Evolutionary conservation across 75 land plant genomes (phyloP), one percentile per base, ranked within the genome.

Genomic region (Sequoia sempervirens): DNA sequence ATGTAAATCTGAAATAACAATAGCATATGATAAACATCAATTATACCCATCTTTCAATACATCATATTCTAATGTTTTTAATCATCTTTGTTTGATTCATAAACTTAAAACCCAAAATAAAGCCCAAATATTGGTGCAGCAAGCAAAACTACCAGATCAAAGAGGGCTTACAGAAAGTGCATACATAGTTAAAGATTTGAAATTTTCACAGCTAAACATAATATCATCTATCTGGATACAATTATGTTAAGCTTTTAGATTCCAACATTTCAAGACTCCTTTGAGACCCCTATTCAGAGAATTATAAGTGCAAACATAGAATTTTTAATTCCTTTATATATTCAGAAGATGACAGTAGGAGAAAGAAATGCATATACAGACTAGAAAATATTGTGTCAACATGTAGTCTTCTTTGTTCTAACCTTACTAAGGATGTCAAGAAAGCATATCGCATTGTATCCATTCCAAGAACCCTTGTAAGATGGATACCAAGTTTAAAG

Each of bases 371-470:
- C 50, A 36, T 13, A 85, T 41, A 28, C 11, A 26, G 45, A 61
- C 64, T 15, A 47, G 53, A 20, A 40, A 79, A 80, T 79, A 34
- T 86, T 20, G 46, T 45, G 40, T 78, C 50, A 78, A 78, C 45
- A 78, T 11, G n/a, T 61, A 20, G 8, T 61, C 7, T 20, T 61
- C 30, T 37, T 10, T 8, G 20, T 78, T 45, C 80, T 78, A 78
- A 97, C 99, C 99, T 90, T 50, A 97, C 90, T 43, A 97, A 82
- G 47, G 99, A 96, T 36, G 99, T 94, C 83, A 98, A 81, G 81
- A 96, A 98, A 13, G 99, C 99, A 91, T 98, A 96, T 53, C 98
- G 94, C 98, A 96, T 94, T 12, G 98, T 96, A 69, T 96, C 96
- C 99, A 98, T 98, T 38, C 99, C 95, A 84, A 98, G 92, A 84